Evolutionary conservation across 768 basidiomycete species (phyloP), one percentile per base, ranked within the genome.

Genomic region (Rhizopogon vesiculosus): DNA sequence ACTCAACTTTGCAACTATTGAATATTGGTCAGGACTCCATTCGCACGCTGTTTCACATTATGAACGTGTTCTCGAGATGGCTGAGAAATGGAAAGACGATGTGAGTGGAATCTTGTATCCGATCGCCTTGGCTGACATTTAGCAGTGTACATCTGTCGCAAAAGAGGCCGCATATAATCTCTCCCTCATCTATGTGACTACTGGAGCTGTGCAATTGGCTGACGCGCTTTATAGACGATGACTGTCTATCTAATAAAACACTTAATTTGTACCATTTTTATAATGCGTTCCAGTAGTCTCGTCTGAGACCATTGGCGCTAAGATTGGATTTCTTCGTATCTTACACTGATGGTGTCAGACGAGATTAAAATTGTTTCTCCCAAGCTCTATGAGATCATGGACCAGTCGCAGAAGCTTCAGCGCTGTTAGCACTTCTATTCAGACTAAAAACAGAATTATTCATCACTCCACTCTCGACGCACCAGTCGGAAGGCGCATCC

Each of bases 141-240:
- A 71, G 67, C 68, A 87, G 75, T n/a, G n/a, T n/a, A 61, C 69
- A 15, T 78, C 78, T 3, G 73, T 92, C 40, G 83, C 85, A 1
- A 77, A 78, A 51, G 92, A 95, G 64, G 84, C 93, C 7, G 93
- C 92, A 0, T 93, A 93, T 70, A 97, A 97, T 62, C 76, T 98
- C 25, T 86, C 89, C 16, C 72, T 91, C 44, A 87, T 96, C 29
- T 94, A 86, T 70, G 82, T 87, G 7, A 80, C 82, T 51, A 92
- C 89, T 2, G 93, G 91, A 2, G 88, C 89, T 1, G 76, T 78
- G 1, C 78, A 83, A 0, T 67, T 92, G 28, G 92, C 90, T 3
- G 80, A 89, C 59, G 75, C 74, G 1, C 72, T 93, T 49, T 89
- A 89, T 62, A 78, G 83, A 41, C 81, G 81, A 33, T 96, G 93